Evolutionary conservation across 139 green algal species (phyloP), one percentile per base, ranked within the genome.

Genomic region (Coelastrella sp.): DNA sequence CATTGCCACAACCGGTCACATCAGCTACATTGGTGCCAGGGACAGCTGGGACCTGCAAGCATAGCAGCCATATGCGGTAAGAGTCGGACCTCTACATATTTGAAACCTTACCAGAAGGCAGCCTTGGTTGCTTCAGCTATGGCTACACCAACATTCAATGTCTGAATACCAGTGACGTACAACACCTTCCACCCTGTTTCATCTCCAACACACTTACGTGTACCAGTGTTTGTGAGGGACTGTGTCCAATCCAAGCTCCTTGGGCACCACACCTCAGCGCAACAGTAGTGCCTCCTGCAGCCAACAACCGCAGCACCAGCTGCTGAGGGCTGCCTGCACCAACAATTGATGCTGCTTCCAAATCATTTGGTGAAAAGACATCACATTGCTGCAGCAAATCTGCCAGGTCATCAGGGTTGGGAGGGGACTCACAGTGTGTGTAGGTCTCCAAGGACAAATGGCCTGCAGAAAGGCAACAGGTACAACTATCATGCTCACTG

Each of bases 1-100:
- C 90, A 64, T 95, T 95, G 57, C 92, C 92, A 38, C 89, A 94
- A 9, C 92, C 92, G 0, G 87, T 91, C 0, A 92, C 83, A 83
- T 94, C 91, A n/a, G 87, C 80, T 6, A 93, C 89, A 1, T 0
- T 3, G 5, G 66, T 90, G 62, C 74, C 81, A 0, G 81, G 76
- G 7, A 91, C 85, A 5, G 88, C 85, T 11, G 88, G 88, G 1
- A 91, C 77, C 69, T 86, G 73, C 23, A 72, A 38, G 11, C 11
- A 57, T 13, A 57, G 0, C 15, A 57, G 11, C 8, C 11, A 57
- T 23, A 57, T 9, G 45, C 15, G 45, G 45, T 1, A 23, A n/a
- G n/a, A n/a, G n/a, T n/a, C n/a, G n/a, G n/a, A n/a, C n/a, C n/a
- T n/a, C n/a, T n/a, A n/a, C n/a, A n/a, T n/a, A n/a, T n/a, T n/a